Percentiles rank a stretch among this genome's conserved stretches.
Conservation (phyloP, 768 basidiomycete genomes). For the Suillus bovinus region DNA sequence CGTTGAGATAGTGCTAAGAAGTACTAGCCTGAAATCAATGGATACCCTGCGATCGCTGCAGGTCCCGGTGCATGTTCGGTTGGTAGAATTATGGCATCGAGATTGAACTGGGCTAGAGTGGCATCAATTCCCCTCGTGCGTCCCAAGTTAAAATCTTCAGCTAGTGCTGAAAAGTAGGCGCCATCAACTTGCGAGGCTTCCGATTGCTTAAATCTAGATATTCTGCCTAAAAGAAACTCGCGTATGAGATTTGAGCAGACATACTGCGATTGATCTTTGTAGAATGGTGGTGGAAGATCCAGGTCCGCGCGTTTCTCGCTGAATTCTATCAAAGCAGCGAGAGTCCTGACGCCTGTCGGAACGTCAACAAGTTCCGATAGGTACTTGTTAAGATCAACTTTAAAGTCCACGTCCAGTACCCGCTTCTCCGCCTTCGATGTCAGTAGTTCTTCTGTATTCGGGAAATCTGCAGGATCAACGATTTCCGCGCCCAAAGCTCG, state of each 20-base stretch:
- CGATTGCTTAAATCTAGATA: not conserved
- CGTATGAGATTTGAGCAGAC: not conserved
- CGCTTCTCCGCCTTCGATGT: conserved; percentile 48
- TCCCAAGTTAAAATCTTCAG: not conserved
- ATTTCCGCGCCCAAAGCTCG: conserved; percentile 41
- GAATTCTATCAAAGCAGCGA: conserved; percentile 57
- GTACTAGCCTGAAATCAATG: not conserved
- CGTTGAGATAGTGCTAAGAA: not conserved
- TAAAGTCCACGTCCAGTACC: conserved; percentile 54
- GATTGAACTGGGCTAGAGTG: not conserved
- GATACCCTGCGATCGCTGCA: not conserved
- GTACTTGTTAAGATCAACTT: conserved; percentile 45
- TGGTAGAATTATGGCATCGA: not conserved
- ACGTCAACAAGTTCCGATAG: conserved; percentile 44
- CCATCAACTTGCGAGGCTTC: not conserved
- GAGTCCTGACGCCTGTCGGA: conserved; percentile 56
- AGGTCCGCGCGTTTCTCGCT: conserved; percentile 47
- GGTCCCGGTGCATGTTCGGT: not conserved
- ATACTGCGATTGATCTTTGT: conserved; percentile 25
- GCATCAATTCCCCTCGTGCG: not conserved
- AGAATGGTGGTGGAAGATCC: conserved; percentile 37
- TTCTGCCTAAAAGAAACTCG: not conserved
- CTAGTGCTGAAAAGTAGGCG: not conserved
- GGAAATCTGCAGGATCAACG: conserved; percentile 60
- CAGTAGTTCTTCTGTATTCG: conserved; percentile 42